Conservation (phyloP, 805 yeast species). For the Naumovozyma baii region DNA sequence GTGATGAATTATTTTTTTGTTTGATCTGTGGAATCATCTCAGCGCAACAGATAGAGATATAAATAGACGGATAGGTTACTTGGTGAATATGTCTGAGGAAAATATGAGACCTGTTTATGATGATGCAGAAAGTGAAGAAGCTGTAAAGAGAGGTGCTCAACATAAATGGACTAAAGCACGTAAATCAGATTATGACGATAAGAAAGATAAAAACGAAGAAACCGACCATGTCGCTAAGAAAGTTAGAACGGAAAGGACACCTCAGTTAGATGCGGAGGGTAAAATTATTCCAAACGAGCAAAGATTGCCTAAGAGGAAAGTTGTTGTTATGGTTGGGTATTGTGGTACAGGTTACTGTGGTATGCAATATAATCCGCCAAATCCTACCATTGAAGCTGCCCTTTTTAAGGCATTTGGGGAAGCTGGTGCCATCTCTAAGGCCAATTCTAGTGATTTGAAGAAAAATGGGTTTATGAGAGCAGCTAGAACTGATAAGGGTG, state of each 20-base stretch:
- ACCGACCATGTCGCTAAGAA: slow-evolving; percentile 6
- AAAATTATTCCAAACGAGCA: slow-evolving; percentile 47
- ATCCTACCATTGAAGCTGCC: slow-evolving; percentile 83
- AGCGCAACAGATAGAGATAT: too few relatives aligned
- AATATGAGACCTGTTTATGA: slow-evolving; percentile 22
- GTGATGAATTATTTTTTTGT: too few relatives aligned
- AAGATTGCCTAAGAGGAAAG: slow-evolving; percentile 78
- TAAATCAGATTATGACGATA: slow-evolving; percentile 15
- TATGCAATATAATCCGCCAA: slow-evolving; percentile 86
- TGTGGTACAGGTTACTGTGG: slow-evolving; percentile 97
- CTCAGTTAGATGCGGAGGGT: slow-evolving; percentile 46
- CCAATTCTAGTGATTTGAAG: slow-evolving; percentile 78
- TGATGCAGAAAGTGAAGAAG: slow-evolving; percentile 33
- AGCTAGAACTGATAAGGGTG: slow-evolving; percentile 90
- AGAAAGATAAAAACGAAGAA: slow-evolving; percentile 4
- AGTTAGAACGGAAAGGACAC: slow-evolving; percentile 16
- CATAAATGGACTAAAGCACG: slow-evolving; percentile 29
- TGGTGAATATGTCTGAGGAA: slow-evolving; percentile 19
- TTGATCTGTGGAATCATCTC: too few relatives aligned
- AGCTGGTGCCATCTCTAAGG: slow-evolving; percentile 82
- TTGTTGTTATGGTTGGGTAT: slow-evolving; percentile 84
- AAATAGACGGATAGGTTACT: too few relatives aligned
- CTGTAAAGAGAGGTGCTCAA: slow-evolving; percentile 35
- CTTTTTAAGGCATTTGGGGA: slow-evolving; percentile 70
- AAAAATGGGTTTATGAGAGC: slow-evolving; percentile 82